A percentile compares a stretch with the other conserved stretches of the same genome.
Evolutionary conservation across 768 basidiomycete genomes (phyloP).

Genomic region (Leccinum boreale): DNA sequence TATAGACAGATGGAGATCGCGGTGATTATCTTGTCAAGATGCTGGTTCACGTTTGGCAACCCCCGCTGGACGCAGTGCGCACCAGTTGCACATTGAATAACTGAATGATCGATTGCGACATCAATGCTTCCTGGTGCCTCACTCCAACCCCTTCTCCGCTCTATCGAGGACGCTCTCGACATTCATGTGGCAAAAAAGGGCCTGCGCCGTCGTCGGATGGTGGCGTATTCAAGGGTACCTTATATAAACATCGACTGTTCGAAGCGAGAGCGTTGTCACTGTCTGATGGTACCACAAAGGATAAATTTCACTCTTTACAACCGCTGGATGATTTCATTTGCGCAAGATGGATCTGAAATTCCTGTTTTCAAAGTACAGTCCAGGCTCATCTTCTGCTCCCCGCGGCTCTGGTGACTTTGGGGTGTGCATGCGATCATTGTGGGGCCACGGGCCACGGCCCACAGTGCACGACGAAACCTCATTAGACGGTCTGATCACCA

Average conservation of each 20-base stretch:
- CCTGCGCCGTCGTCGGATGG: slow-evolving; percentile 10
- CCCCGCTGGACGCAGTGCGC: not conserved
- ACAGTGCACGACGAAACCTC: not conserved
- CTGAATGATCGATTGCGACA: slow-evolving; percentile 1
- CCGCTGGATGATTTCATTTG: slow-evolving; percentile 15
- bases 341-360: slow-evolving; percentile 6
- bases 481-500: not conserved
- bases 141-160: slow-evolving; percentile 5
- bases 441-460: too few species aligned
- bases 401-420: slow-evolving; percentile 13
- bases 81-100: not conserved
- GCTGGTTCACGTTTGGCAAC: not conserved
- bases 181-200: slow-evolving; percentile 2
- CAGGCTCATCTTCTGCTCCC: slow-evolving; percentile 4
- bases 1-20: slow-evolving; percentile 16
- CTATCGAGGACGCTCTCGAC: slow-evolving; percentile 8
- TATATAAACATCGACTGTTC: slow-evolving; percentile 2
- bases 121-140: slow-evolving; percentile 6
- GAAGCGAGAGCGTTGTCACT: slow-evolving; percentile 2
- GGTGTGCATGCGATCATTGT: not conserved
- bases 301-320: slow-evolving; percentile 7
- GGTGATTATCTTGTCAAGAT: slow-evolving; percentile 22
- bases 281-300: slow-evolving; percentile 1
- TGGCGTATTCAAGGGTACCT: not conserved
- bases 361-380: slow-evolving; percentile 3